These are phyloP conservation scores for Termitomyces sp. DNA, from an alignment of 768 basidiomycete species.

Conservation along the genomic window DNA sequence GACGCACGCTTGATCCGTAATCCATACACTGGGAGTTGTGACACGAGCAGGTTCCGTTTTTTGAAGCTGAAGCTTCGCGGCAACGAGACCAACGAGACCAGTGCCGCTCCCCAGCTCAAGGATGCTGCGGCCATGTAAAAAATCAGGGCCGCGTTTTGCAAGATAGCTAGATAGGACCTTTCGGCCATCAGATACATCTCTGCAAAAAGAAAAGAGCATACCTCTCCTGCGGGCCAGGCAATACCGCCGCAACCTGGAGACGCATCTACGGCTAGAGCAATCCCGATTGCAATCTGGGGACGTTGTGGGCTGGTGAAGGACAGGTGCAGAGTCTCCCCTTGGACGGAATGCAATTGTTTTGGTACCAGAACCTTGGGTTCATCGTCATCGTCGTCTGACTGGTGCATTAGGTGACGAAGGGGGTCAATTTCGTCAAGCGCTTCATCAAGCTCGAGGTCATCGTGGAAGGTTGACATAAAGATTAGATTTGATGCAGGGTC, in stretches of 20 bases:
- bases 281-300: constrained; percentile 25
- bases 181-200: constrained; percentile 6
- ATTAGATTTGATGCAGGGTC: constrained; percentile 4
- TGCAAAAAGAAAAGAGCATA: constrained; percentile 23
- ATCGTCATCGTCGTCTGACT: constrained; percentile 22
- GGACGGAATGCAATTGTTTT: constrained; percentile 44
- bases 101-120: constrained; percentile 91
- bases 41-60: constrained; percentile 22
- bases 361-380: constrained; percentile 38
- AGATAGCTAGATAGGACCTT: constrained; percentile 82
- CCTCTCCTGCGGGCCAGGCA: constrained; percentile 91
- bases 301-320: constrained; percentile 22
- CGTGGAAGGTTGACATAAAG: constrained; percentile 15
- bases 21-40: constrained; percentile 51
- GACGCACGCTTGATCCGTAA: constrained; percentile 90
- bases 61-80: constrained; percentile 43
- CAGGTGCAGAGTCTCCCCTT: constrained; percentile 41
- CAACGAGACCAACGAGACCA: constrained; percentile 86
- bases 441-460: constrained; percentile 44
- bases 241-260: constrained; percentile 89
- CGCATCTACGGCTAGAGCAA: constrained; percentile 66
- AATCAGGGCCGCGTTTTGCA: constrained; percentile 41
- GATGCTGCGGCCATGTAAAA: constrained; percentile 50
- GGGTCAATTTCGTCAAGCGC: constrained; percentile 50
- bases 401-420: constrained; percentile 51